Evolutionary conservation across 768 basidiomycete species (phyloP), one percentile per base, ranked within the genome.

Genomic region (Rhodotorula sphaerocarpa): DNA sequence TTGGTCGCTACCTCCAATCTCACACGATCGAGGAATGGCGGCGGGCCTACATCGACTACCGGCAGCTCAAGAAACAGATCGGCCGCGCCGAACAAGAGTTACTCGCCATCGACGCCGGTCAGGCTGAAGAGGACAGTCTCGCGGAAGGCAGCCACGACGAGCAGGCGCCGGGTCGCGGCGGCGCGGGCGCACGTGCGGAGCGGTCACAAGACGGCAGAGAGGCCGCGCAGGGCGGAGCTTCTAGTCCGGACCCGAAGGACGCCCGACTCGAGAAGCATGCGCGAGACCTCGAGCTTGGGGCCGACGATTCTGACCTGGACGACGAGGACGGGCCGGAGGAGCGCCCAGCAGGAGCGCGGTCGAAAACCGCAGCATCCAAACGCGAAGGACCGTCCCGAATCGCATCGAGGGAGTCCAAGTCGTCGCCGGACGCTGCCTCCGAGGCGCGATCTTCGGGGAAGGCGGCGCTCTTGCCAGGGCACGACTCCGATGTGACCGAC

Each of bases 61-160:
- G 68, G 0, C 33, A 43, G 21, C 61, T 69, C 10, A 69, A 69
- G 61, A 69, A 69, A 51, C 60, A 56, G 43, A 69, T 69, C 28
- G 51, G 56, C 1, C 34, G 54, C 7, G 61, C 64, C 0, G 55
- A 59, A n/a, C 51, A 46, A 10, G 68, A 69, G 45, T 34, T 69
- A 7, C 5, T 54, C 5, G 51, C 27, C 30, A n/a, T 61, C 10
- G 65, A 66, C n/a, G 55, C 52, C 3, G 31, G 51, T 28, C 12
- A 33, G 16, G 3, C 9, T 14, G 31, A 23, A 14, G n/a, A n/a
- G n/a, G n/a, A n/a, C n/a, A n/a, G n/a, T n/a, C n/a, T n/a, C n/a
- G n/a, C n/a, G n/a, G n/a, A n/a, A n/a, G n/a, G n/a, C n/a, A n/a
- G n/a, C n/a, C n/a, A n/a, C n/a, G n/a, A n/a, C n/a, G n/a, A n/a